Percentiles rank a stretch among this genome's conserved stretches.
phyloP scores from a whole-genome alignment of 2,329 filamentous ascomycete genomes.

The Huntiella abstrusa region DNA sequence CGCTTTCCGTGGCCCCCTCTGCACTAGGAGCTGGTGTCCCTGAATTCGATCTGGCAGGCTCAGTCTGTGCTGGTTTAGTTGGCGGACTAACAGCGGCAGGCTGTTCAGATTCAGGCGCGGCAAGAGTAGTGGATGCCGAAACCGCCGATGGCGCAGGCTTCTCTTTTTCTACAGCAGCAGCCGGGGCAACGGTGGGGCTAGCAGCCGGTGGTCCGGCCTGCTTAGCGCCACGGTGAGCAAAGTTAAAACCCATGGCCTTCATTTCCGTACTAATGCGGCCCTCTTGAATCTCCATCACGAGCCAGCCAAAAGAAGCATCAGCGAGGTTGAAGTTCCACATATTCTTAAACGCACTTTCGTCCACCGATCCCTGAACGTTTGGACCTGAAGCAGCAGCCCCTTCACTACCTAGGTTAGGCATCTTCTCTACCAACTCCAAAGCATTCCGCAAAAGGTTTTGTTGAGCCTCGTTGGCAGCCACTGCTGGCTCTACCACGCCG shows the following conservation, averaged over 20 bases:
- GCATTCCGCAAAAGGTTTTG: conserved; percentile 84
- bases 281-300: conserved; percentile 86
- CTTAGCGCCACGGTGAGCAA: conserved; percentile 84
- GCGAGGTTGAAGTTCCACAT: conserved; percentile 99
- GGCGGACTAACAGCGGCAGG: conserved; percentile 21
- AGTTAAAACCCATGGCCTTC: conserved; percentile 98
- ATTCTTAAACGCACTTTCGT: conserved; percentile 98
- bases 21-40: conserved; percentile 31
- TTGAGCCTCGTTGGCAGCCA: conserved; percentile 82
- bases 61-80: conserved; percentile 20
- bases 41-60: conserved; percentile 12
- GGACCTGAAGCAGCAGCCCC: conserved; percentile 49
- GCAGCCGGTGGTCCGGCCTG: conserved; percentile 24
- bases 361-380: conserved; percentile 61
- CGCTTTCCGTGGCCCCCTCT: conserved; percentile 37
- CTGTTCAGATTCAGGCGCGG: conserved; percentile 13
- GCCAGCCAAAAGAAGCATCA: conserved; percentile 90
- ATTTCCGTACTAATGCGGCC: conserved; percentile 96
- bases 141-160: conserved; percentile 17
- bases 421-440: conserved; percentile 87
- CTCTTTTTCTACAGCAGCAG: not conserved
- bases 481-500: conserved; percentile 83
- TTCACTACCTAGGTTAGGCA: conserved; percentile 86
- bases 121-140: conserved; percentile 15
- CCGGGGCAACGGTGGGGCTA: conserved; percentile 18